Evolutionary conservation across 345 rosid genomes (phyloP), one percentile per base, ranked within the genome.

Genomic region (Limnanthes douglasii): DNA sequence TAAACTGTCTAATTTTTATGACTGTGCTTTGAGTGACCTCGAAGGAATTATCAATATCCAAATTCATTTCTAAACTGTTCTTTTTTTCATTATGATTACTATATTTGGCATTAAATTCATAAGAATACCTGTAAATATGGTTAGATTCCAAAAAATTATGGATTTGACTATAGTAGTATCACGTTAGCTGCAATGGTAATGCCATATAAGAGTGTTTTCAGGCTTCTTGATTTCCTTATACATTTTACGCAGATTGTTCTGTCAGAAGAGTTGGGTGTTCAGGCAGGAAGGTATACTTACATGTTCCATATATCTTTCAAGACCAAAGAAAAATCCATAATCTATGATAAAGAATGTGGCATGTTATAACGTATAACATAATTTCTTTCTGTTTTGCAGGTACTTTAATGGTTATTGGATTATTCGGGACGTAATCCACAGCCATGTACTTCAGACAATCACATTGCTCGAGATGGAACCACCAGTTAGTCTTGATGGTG

Each of bases 401-500:
- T 73, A 71, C 55, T 71, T 62, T 73, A 76, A 77, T 41, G 90
- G 85, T 46, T 78, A 82, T 65, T 82, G 90, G 39, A 68, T 82
- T 45, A 65, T 78, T 39, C 76, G 66, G 12, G 85, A 74, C 56
- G 57, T 82, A 29, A 71, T 78, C 37, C 82, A 71, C 15, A 74
- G 82, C 50, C 94, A 82, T 60, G 48, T 78, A 39, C 68, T 82
- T 42, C 90, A 78, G 67, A 78, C 75, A 27, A 52, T 74, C 31
- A 77, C 82, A 31, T 62, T 82, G 51, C 78, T 82, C 58, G 68
- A 90, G 31, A 82, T 78, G 90, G 94, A 74, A 56, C 79, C 90
- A 39, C 94, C 94, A 0, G 46, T 69, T 56, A 77, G 77, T 57
- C 85, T 82, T 8, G 53, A 82, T 48, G 90, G 85, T 29, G 90